These are phyloP conservation scores for Alternaria postmessia DNA, from an alignment of 2,329 filamentous ascomycete species.

Conservation along the genomic window DNA sequence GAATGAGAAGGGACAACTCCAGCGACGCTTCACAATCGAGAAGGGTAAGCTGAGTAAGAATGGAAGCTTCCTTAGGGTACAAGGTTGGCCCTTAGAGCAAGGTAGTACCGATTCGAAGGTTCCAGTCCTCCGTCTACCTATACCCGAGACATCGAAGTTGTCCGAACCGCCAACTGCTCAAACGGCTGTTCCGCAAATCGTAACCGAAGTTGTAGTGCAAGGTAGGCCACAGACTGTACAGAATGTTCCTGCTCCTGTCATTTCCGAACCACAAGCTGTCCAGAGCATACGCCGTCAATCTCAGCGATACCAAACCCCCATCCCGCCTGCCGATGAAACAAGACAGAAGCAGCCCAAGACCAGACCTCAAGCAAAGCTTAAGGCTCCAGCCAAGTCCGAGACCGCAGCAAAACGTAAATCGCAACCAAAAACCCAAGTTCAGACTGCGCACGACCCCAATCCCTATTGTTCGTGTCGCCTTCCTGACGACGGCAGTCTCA, in stretches of 20 bases:
- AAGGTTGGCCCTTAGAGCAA: neutral
- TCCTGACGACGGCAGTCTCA: conserved; percentile 8
- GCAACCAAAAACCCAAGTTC: neutral
- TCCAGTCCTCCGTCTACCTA: neutral
- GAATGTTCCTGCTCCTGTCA: neutral
- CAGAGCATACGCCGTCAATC: neutral
- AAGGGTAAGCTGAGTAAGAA: neutral
- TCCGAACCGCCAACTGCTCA: neutral
- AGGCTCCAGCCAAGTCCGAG: neutral
- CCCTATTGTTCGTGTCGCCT: conserved; percentile 12
- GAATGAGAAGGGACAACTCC: neutral
- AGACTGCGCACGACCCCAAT: neutral
- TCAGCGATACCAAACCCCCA: neutral
- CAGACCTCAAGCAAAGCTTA: neutral
- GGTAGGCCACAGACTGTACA: neutral
- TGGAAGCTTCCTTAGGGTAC: neutral
- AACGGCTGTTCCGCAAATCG: neutral
- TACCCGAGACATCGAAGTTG: neutral
- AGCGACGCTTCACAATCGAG: conserved; percentile 2
- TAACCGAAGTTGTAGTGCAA: neutral
- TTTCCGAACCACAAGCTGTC: neutral
- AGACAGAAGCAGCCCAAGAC: neutral
- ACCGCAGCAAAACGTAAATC: neutral
- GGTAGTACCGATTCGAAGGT: neutral
- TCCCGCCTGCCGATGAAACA: neutral